A percentile compares a stretch with the other conserved stretches of the same genome.
Evolutionary conservation across 1,284 basidiomycete species (phyloP).

Genomic region (Gymnopus androsaceus): DNA sequence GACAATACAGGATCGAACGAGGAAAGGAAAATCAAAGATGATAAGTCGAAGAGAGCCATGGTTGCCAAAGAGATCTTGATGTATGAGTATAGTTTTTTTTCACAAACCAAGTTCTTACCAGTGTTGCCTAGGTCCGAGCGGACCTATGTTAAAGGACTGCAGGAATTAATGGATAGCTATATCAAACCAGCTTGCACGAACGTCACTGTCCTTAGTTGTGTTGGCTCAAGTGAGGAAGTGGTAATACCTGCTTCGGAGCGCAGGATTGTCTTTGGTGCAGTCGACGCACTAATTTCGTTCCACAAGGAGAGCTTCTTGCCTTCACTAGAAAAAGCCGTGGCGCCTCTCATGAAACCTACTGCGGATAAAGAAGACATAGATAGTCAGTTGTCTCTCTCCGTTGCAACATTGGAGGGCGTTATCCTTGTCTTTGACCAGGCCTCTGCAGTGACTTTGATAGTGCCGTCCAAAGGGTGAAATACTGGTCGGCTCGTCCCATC

Average conservation of each 20-base stretch:
- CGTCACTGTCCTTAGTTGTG: conserved; percentile 68
- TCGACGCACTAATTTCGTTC: conserved; percentile 91
- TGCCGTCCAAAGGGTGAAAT: conserved; percentile 81
- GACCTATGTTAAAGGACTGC: conserved; percentile 91
- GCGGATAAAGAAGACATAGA: conserved; percentile 61
- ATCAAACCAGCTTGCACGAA: conserved; percentile 82
- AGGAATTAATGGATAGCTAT: conserved; percentile 94
- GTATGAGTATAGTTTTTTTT: conserved; percentile 47
- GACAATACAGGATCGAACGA: conserved; percentile 68
- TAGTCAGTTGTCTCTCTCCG: conserved; percentile 71
- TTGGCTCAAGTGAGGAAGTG: conserved; percentile 77
- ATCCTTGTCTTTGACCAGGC: conserved; percentile 78
- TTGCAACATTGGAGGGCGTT: conserved; percentile 83
- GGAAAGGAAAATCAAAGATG: conserved; percentile 87
- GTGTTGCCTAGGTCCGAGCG: conserved; percentile 79
- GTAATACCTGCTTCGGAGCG: conserved; percentile 87
- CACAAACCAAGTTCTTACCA: conserved; percentile 18
- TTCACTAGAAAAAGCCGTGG: conserved; percentile 76
- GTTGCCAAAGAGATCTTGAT: conserved; percentile 85
- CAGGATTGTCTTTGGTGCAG: conserved; percentile 89
- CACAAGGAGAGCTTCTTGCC: conserved; percentile 92
- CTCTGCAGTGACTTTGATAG: conserved; percentile 84
- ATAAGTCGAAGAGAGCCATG: conserved; percentile 76
- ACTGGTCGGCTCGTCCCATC: conserved; percentile 71
- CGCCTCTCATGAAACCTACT: conserved; percentile 58